These are phyloP conservation scores for Pestalotiopsis sp. DNA, from an alignment of 2,329 filamentous ascomycete species.

Conservation along the genomic window DNA sequence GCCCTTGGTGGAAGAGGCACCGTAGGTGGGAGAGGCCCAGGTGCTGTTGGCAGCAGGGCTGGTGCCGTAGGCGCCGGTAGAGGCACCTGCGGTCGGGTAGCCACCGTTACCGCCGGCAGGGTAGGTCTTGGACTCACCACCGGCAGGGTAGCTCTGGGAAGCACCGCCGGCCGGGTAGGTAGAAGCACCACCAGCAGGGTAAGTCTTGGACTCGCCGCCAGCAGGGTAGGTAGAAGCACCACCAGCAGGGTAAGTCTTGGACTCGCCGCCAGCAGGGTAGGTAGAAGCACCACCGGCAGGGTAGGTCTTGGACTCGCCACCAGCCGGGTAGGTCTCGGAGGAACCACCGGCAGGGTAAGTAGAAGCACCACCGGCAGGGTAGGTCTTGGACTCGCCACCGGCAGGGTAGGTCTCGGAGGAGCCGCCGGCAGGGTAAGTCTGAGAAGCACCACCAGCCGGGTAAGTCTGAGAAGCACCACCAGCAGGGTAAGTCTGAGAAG, in stretches of 20 bases:
- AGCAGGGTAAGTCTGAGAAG: not conserved
- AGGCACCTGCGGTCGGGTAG: not conserved
- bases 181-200: not conserved
- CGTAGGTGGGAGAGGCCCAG: conserved; percentile 1
- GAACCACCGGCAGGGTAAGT: not conserved
- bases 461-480: not conserved
- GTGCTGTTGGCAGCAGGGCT: conserved; percentile 3
- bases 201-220: not conserved
- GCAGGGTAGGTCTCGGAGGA: not conserved
- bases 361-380: not conserved
- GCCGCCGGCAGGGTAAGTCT: not conserved
- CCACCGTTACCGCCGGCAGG: not conserved
- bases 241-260: not conserved
- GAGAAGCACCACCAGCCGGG: not conserved
- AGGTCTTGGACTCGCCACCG: not conserved
- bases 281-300: conserved; percentile 7
- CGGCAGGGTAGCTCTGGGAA: not conserved
- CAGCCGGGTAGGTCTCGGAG: not conserved
- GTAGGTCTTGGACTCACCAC: not conserved
- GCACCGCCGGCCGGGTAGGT: not conserved
- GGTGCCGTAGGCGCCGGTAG: conserved; percentile 1
- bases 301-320: conserved; percentile 1
- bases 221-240: not conserved
- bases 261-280: not conserved
- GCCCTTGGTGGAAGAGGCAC: not conserved